Evolutionary conservation across 148 eudicot species (phyloP).

Genomic region (Rhododendron kiyosumense): DNA sequence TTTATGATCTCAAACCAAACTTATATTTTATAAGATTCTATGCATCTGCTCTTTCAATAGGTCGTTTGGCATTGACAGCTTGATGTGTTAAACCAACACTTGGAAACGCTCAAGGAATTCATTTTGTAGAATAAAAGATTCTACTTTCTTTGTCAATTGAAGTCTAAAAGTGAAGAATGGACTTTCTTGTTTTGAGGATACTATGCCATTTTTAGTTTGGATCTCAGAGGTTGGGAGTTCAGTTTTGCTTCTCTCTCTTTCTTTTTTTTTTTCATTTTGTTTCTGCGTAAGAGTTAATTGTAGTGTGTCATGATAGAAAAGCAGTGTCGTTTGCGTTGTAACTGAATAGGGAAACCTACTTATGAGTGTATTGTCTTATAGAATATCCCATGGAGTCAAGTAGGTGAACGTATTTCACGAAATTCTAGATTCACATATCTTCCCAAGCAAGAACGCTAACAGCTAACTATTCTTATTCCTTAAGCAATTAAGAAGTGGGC

Average conservation of each 20-base stretch:
- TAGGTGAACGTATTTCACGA: not conserved
- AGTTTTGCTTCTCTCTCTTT: not conserved
- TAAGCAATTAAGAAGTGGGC: not conserved
- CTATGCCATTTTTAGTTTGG: not conserved
- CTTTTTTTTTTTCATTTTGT: not conserved
- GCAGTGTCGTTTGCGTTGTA: not conserved
- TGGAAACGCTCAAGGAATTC: not conserved
- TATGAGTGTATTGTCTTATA: not conserved
- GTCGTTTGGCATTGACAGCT: not conserved
- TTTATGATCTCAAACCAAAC: too few relatives aligned
- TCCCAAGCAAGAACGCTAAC: not conserved
- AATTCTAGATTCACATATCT: not conserved
- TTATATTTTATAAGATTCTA: too few relatives aligned
- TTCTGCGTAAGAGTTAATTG: not conserved
- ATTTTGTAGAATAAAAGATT: not conserved
- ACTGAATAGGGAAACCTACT: not conserved
- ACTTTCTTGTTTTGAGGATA: not conserved
- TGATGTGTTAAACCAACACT: not conserved
- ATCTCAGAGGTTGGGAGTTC: not conserved
- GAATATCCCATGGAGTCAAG: not conserved
- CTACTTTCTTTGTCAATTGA: not conserved
- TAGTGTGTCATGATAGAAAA: not conserved
- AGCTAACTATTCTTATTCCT: not conserved
- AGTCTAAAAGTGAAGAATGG: not conserved
- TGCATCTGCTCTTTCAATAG: too few relatives aligned